Evolutionary conservation across 768 basidiomycete species (phyloP), one percentile per base, ranked within the genome.

Genomic region (Termitomyces sp.): DNA sequence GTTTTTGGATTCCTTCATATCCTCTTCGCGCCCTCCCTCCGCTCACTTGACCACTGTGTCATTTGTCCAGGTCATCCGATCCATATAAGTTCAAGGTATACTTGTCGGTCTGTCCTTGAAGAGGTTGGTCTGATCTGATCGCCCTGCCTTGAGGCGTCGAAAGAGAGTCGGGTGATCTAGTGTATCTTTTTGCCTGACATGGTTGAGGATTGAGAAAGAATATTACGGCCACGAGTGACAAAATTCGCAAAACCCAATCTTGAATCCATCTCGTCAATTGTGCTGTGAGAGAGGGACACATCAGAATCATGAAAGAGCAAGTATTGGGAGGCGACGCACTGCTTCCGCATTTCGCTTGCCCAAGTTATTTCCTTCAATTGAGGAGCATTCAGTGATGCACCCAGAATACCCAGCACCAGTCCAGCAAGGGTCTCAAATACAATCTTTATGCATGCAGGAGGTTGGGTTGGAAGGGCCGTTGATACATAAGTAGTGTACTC

Each of bases 281-380:
- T 80, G 58, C 88, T 90, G 63, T 37, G 32, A 38, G 58, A n/a
- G 29, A 54, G 55, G 8, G 19, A 38, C 54, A 42, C 54, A n/a
- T 57, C 56, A 49, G 51, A 45, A 55, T 27, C 29, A 31, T 21
- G 55, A 41, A 51, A 38, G 45, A 56, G n/a, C 21, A 54, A 27
- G 46, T 34, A 38, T 54, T 48, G n/a, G 10, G n/a, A 43, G 21
- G 31, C 7, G 31, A 71, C 83, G 62, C 63, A 92, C 92, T 86
- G 80, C 66, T 81, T 86, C 63, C 81, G 82, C 92, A 94, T 94
- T 72, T 95, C 92, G 63, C 89, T 91, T 17, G 90, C 82, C 92
- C 91, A 95, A 34, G 88, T 87, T 58, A 93, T 90, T 64, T 92
- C 89, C 63, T 87, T 90, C 34, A 93, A 71, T 32, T 77, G 68